Evolutionary conservation across 2,329 filamentous ascomycete species (phyloP).

Genomic region (Colletotrichum liriopes): DNA sequence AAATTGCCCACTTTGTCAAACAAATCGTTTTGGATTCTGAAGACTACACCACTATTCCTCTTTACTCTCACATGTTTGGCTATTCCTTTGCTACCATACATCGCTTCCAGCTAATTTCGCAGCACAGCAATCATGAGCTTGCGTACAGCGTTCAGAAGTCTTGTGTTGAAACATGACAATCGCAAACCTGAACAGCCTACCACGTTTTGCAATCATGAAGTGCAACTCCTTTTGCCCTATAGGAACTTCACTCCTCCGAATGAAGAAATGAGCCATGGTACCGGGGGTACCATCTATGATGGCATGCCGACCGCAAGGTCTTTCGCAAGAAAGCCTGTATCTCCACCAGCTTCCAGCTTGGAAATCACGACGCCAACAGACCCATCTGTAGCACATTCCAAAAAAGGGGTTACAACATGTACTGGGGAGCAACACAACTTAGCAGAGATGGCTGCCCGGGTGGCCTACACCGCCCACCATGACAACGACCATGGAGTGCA

Average conservation of each 20-base stretch:
- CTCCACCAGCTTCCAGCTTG: too few relatives aligned
- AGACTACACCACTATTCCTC: too few relatives aligned
- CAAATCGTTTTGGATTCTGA: too few relatives aligned
- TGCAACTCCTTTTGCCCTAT: neutral
- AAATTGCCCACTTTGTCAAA: too few relatives aligned
- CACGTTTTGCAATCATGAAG: neutral
- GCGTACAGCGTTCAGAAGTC: neutral
- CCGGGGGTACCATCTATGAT: accelerated
- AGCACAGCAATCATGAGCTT: neutral
- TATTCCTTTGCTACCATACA: too few relatives aligned
- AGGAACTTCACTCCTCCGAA: neutral
- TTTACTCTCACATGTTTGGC: too few relatives aligned
- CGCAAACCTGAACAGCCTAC: too few relatives aligned
- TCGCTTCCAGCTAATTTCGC: too few relatives aligned
- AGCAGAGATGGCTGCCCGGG: neutral
- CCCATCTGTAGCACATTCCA: accelerated
- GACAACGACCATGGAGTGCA: too few relatives aligned
- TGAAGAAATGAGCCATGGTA: neutral
- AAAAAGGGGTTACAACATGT: too few relatives aligned
- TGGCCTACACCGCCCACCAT: neutral
- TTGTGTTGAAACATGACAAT: neutral
- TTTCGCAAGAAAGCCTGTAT: too few relatives aligned
- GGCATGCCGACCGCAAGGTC: neutral
- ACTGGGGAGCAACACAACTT: neutral
- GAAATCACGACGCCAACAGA: neutral